phyloP scores from a whole-genome alignment of 331 rosid species.

The Quercus lobata region DNA sequence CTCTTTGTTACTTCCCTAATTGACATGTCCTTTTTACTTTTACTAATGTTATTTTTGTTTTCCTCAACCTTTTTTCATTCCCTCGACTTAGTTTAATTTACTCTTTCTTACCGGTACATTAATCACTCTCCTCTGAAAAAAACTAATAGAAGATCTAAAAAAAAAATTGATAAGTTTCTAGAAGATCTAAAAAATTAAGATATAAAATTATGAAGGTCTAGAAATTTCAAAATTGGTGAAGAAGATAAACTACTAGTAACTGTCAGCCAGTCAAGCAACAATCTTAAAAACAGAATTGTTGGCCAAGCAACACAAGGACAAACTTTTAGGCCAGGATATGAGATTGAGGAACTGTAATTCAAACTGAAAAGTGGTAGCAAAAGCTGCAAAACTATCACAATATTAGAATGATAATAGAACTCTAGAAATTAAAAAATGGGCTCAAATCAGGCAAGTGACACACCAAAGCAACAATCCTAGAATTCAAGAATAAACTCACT shows the following conservation, averaged over 20 bases:
- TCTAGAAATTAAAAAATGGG: not conserved
- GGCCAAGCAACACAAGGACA: not conserved
- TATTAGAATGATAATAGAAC: conserved; percentile 3
- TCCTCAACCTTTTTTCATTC: too few species aligned
- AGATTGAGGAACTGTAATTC: not conserved
- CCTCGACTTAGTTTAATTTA: too few species aligned
- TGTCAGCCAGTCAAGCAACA: not conserved
- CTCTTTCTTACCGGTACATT: too few species aligned
- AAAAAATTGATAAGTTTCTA: too few species aligned
- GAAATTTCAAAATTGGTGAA: not conserved
- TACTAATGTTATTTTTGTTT: too few species aligned
- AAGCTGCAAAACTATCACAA: not conserved
- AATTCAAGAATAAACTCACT: conserved; percentile 48
- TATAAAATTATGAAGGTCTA: not conserved
- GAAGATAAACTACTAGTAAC: not conserved
- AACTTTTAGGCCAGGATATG: not conserved
- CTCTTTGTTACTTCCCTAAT: too few species aligned
- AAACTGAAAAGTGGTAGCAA: not conserved
- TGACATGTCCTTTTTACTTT: too few species aligned
- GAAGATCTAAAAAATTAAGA: not conserved
- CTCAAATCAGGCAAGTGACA: conserved; percentile 5
- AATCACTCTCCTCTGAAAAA: too few species aligned
- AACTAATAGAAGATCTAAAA: too few species aligned
- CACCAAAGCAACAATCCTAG: conserved; percentile 10
- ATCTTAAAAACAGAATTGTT: not conserved